These are phyloP conservation scores for Citrus medica DNA, from an alignment of 345 rosid species.

Conservation along the genomic window DNA sequence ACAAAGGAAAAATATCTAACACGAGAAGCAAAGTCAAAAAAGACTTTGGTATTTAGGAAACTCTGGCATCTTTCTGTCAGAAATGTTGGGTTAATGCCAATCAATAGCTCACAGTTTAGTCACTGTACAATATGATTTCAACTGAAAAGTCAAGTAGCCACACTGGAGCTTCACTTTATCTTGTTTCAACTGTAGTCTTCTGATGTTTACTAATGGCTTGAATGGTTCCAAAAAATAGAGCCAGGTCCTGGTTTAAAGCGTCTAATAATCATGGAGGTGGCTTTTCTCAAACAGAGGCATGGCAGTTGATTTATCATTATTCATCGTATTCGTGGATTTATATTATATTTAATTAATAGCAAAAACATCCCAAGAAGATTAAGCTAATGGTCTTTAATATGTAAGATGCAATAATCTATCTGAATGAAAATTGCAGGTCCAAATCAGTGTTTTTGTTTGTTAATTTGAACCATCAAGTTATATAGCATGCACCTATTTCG, in stretches of 20 bases:
- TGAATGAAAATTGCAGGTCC: neutral
- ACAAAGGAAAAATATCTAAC: slow-evolving; percentile 10
- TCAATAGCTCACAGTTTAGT: slow-evolving; percentile 16
- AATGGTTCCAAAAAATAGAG: slow-evolving; percentile 14
- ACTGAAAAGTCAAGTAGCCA: slow-evolving; percentile 12
- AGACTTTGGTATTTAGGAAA: slow-evolving; percentile 4
- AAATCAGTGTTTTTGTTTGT: neutral
- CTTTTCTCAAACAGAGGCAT: neutral
- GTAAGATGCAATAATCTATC: neutral
- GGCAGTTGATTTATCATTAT: slow-evolving; percentile 10
- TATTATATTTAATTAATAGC: neutral
- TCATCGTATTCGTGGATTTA: neutral
- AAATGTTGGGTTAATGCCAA: slow-evolving; percentile 4
- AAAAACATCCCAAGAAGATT: slow-evolving; percentile 4
- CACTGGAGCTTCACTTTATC: slow-evolving; percentile 14
- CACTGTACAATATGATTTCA: slow-evolving; percentile 13
- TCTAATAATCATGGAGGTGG: slow-evolving; percentile 7
- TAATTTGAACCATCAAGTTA: slow-evolving; percentile 1
- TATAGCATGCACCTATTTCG: neutral
- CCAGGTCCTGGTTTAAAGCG: neutral
- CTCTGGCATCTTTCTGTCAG: slow-evolving; percentile 14
- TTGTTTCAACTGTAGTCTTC: slow-evolving; percentile 10
- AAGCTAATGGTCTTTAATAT: neutral
- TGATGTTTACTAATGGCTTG: slow-evolving; percentile 4
- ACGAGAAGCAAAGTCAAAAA: slow-evolving; percentile 2